Evolutionary conservation across 2,329 filamentous ascomycete species (phyloP).

Genomic region (Cladosporium colombiae): DNA sequence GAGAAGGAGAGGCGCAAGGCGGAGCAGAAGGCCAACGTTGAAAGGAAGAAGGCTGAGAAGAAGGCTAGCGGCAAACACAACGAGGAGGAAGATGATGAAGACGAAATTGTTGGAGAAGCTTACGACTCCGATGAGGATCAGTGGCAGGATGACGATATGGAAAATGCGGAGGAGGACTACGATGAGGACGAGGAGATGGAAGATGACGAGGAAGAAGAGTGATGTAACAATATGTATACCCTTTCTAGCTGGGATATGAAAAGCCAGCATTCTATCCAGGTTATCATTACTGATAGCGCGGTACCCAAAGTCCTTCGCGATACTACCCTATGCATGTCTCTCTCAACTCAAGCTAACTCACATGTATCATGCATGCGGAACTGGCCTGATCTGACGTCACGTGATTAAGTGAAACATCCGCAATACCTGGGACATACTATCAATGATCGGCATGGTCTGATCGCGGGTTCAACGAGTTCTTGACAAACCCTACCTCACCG

Average conservation of each 20-base stretch:
- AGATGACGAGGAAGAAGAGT: constrained; percentile 26
- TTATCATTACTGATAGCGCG: background rate
- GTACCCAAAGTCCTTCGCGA: background rate
- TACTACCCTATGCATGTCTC: background rate
- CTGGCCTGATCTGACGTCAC: background rate
- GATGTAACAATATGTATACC: constrained; percentile 17
- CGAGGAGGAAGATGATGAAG: constrained; percentile 41
- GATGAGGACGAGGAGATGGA: constrained; percentile 32
- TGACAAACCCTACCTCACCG: background rate
- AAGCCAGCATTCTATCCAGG: background rate
- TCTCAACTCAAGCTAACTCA: background rate
- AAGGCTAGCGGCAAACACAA: constrained; percentile 47
- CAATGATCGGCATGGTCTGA: background rate
- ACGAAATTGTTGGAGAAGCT: constrained; percentile 45
- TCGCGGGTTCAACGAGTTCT: background rate
- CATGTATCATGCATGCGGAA: background rate
- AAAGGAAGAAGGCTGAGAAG: constrained; percentile 72
- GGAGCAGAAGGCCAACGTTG: constrained; percentile 86
- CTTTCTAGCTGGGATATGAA: constrained; percentile 15
- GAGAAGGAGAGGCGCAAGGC: constrained; percentile 82
- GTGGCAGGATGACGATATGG: constrained; percentile 51
- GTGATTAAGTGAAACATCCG: background rate
- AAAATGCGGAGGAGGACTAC: constrained; percentile 42
- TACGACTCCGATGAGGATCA: constrained; percentile 55
- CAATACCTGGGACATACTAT: background rate